These are phyloP conservation scores for Cyphellophora europaea DNA, from an alignment of 2,329 filamentous ascomycete genomes.

Conservation along the genomic window DNA sequence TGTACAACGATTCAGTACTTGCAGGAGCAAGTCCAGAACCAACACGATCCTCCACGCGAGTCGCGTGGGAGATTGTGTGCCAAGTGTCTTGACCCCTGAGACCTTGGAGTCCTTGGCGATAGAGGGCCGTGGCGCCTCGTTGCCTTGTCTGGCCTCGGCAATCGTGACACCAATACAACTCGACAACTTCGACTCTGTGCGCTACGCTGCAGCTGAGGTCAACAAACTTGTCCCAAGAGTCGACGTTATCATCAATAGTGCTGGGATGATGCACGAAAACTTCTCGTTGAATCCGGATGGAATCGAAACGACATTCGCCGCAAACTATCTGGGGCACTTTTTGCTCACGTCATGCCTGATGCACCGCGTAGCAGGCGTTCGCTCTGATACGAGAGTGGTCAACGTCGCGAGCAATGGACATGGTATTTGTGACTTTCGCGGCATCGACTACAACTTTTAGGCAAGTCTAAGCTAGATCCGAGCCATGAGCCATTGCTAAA, in stretches of 20 bases:
- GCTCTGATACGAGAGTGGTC: constrained; percentile 24
- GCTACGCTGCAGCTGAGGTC: constrained; percentile 19
- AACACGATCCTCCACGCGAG: too few species aligned
- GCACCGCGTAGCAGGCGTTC: constrained; percentile 17
- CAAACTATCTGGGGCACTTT: constrained; percentile 27
- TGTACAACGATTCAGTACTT: too few species aligned
- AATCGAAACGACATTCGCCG: constrained; percentile 25
- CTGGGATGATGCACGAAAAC: constrained; percentile 23
- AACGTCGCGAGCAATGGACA: constrained; percentile 38
- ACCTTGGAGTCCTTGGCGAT: too few species aligned
- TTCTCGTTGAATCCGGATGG: constrained; percentile 21
- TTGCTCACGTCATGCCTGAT: constrained; percentile 24
- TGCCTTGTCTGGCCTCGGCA: constrained; percentile 8
- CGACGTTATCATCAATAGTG: constrained; percentile 26
- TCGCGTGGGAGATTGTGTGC: too few species aligned
- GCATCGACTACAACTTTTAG: constrained; percentile 23
- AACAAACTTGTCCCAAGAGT: constrained; percentile 15
- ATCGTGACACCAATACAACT: constrained; percentile 16
- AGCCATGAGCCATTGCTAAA: too few species aligned
- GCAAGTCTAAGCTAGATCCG: too few species aligned
- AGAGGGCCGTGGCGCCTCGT: constrained; percentile 9
- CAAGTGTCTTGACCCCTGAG: too few species aligned
- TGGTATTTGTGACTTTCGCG: constrained; percentile 26
- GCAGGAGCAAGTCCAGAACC: too few species aligned
- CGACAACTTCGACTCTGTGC: constrained; percentile 16